Evolutionary conservation across 176 grass and related monocot species (phyloP).

Genomic region (Eremochloa ophiuroides): DNA sequence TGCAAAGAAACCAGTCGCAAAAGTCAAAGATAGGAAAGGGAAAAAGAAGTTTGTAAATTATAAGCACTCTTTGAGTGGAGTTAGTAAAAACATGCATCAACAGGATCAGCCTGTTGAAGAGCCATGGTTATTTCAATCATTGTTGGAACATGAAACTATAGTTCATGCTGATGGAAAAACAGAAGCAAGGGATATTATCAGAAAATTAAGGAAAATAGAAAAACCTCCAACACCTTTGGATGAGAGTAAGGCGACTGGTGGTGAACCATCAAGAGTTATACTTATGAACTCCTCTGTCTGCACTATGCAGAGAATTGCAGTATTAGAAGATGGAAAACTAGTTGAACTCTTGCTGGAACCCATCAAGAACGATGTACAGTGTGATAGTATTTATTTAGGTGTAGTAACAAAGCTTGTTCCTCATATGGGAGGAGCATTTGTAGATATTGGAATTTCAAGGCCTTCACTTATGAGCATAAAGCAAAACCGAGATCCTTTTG

Average conservation of each 20-base stretch:
- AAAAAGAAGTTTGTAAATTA: constrained; percentile 15
- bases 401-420: constrained; percentile 81
- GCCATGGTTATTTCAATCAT: constrained; percentile 48
- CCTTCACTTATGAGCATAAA: constrained; percentile 83
- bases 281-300: constrained; percentile 86
- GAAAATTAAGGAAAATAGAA: constrained; percentile 34
- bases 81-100: constrained; percentile 28
- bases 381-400: constrained; percentile 93
- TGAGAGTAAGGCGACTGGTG: constrained; percentile 21
- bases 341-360: constrained; percentile 90
- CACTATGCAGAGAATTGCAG: constrained; percentile 89
- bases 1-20: constrained; percentile 32
- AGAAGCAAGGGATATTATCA: constrained; percentile 36
- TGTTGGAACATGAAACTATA: constrained; percentile 11
- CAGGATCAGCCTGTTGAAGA: constrained; percentile 47
- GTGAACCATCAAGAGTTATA: constrained; percentile 68
- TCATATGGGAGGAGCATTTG: constrained; percentile 91
- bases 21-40: constrained; percentile 36
- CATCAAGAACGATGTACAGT: constrained; percentile 89
- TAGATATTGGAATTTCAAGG: constrained; percentile 83
- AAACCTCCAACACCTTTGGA: constrained; percentile 28
- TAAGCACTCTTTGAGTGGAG: constrained; percentile 3
- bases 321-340: constrained; percentile 84
- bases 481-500: constrained; percentile 79
- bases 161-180: constrained; percentile 22